Evolutionary conservation across 2,329 filamentous ascomycete genomes (phyloP).

Genomic region (Neospermospora avenae): DNA sequence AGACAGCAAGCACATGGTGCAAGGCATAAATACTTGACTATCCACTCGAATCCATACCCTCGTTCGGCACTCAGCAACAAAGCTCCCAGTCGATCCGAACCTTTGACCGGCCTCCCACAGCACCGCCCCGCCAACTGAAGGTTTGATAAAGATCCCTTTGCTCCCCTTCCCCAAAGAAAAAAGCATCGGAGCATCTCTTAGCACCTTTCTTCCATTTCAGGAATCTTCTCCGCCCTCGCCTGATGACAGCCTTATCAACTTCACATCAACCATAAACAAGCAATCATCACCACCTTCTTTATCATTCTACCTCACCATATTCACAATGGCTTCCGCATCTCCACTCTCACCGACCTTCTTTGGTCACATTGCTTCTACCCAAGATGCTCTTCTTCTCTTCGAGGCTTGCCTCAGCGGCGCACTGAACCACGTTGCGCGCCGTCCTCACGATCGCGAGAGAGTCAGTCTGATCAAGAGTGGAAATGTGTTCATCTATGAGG

Average conservation of each 20-base stretch:
- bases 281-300: slow-evolving; percentile 22
- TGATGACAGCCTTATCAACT: slow-evolving; percentile 17
- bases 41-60: slow-evolving; percentile 7
- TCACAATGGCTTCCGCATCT: slow-evolving; percentile 24
- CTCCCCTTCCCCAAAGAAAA: slow-evolving; percentile 11
- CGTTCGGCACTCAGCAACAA: slow-evolving; percentile 2
- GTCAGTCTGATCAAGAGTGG: slow-evolving; percentile 75
- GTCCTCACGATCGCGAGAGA: slow-evolving; percentile 83
- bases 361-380: slow-evolving; percentile 23
- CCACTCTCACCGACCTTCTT: slow-evolving; percentile 20
- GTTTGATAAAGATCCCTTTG: slow-evolving; percentile 19
- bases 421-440: slow-evolving; percentile 72
- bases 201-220: slow-evolving; percentile 19
- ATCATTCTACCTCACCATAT: slow-evolving; percentile 30
- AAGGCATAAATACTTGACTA: slow-evolving; percentile 24
- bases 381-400: slow-evolving; percentile 71
- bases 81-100: slow-evolving; percentile 13
- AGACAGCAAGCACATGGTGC: slow-evolving; percentile 9
- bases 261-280: slow-evolving; percentile 10
- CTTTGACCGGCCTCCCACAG: slow-evolving; percentile 9
- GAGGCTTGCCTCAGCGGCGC: slow-evolving; percentile 72
- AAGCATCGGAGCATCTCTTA: slow-evolving; percentile 10
- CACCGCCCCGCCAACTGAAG: slow-evolving; percentile 17
- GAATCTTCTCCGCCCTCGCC: slow-evolving; percentile 18
- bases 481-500: slow-evolving; percentile 87